Conservation (phyloP, 805 yeast species). For the Starmerella sirachaensis region DNA sequence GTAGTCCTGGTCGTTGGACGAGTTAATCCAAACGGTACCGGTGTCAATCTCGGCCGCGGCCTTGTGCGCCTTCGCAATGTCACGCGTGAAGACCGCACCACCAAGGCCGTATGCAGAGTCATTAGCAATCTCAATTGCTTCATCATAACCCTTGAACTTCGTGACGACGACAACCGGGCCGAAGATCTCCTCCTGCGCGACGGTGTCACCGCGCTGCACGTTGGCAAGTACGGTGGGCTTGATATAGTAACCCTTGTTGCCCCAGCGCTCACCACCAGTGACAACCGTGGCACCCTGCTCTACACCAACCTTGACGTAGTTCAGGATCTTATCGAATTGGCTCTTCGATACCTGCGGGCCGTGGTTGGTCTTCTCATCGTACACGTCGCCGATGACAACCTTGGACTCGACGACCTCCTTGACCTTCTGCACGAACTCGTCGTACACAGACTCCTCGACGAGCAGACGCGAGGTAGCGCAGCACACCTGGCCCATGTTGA, state of each 20-base stretch:
- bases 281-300: slow-evolving; percentile 61
- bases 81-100: slow-evolving; percentile 76
- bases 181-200: slow-evolving; percentile 82
- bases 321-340: slow-evolving; percentile 68
- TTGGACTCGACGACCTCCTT: slow-evolving; percentile 37
- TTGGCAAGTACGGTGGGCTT: slow-evolving; percentile 78
- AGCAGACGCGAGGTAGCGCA: slow-evolving; percentile 89
- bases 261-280: slow-evolving; percentile 72
- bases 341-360: slow-evolving; percentile 84
- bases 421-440: slow-evolving; percentile 54
- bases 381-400: slow-evolving; percentile 69
- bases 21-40: slow-evolving; percentile 88
- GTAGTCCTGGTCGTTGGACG: slow-evolving; percentile 78
- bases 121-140: slow-evolving; percentile 67
- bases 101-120: slow-evolving; percentile 61
- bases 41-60: slow-evolving; percentile 66
- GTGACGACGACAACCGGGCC: slow-evolving; percentile 85
- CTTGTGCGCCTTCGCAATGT: slow-evolving; percentile 60
- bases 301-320: slow-evolving; percentile 64
- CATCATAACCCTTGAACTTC: slow-evolving; percentile 73
- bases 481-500: slow-evolving; percentile 93
- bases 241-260: slow-evolving; percentile 40
- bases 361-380: slow-evolving; percentile 63
- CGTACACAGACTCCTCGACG: slow-evolving; percentile 76
- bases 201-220: slow-evolving; percentile 58